A percentile compares a stretch with the other conserved stretches of the same genome.
Evolutionary conservation across 441 rosid genomes (phyloP).

Genomic region (Eutrema salsugineum): DNA sequence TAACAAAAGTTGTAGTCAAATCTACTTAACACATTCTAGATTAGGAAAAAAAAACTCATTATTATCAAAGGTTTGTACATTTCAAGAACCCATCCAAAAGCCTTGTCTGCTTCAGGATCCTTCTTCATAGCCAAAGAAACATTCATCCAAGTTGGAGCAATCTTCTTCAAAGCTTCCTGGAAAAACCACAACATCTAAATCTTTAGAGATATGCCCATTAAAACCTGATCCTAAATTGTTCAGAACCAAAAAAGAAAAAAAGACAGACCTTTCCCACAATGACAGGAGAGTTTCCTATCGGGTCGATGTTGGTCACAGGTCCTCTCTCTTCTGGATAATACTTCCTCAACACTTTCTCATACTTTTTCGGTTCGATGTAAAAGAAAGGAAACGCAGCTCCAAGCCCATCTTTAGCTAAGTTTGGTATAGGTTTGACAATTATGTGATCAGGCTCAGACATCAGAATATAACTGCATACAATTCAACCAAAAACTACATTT

Average conservation of each 20-base stretch:
- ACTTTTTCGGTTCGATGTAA: conserved; percentile 89
- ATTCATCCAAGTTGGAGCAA: conserved; percentile 99
- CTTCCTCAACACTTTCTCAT: conserved; percentile 68
- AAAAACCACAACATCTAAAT: conserved; percentile 1
- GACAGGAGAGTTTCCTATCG: conserved; percentile 97
- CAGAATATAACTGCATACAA: conserved; percentile 61
- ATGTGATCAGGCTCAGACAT: conserved; percentile 98
- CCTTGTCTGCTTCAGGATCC: conserved; percentile 90
- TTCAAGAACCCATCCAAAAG: conserved; percentile 99
- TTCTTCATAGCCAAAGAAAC: conserved; percentile 97
- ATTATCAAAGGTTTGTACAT: conserved; percentile 45
- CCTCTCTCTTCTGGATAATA: conserved; percentile 82
- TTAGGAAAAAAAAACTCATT: not conserved
- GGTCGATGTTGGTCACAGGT: conserved; percentile 74
- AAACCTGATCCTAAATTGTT: conserved; percentile 7
- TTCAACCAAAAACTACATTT: conserved; percentile 21
- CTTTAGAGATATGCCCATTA: not conserved
- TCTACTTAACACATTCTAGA: not conserved
- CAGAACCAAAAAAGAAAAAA: not conserved
- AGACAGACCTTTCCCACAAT: conserved; percentile 71
- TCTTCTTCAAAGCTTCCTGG: conserved; percentile 82
- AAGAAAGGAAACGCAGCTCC: conserved; percentile 99
- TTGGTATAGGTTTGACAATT: conserved; percentile 93
- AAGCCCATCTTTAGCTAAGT: conserved; percentile 70
- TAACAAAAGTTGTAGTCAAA: not conserved